phyloP scores from a whole-genome alignment of 2,329 filamentous ascomycete species.

The Aspergillus persii region DNA sequence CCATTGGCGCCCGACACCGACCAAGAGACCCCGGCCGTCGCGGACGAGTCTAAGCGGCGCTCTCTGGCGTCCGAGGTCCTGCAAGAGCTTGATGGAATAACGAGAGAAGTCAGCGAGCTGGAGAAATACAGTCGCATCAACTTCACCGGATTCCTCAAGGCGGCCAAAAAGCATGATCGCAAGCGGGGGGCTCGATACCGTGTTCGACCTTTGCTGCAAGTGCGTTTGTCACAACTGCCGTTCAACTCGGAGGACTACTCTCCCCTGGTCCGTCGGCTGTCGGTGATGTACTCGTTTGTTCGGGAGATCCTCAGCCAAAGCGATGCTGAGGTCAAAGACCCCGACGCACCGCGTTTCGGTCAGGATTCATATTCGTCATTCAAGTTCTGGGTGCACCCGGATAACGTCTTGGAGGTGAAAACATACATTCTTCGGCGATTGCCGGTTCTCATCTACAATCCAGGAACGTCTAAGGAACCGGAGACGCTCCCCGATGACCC shows the following conservation, averaged over 20 bases:
- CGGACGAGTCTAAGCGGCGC: conserved; percentile 44
- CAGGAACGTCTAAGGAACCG: conserved; percentile 75
- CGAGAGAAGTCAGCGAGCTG: conserved; percentile 85
- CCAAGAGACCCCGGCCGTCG: conserved; percentile 31
- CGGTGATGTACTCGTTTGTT: conserved; percentile 93
- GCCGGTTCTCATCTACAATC: conserved; percentile 89
- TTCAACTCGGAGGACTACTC: conserved; percentile 97
- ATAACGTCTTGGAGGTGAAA: conserved; percentile 96
- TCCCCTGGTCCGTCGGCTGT: conserved; percentile 81
- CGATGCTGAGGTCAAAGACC: conserved; percentile 53
- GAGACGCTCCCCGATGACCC: conserved; percentile 78
- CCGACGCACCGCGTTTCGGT: conserved; percentile 47
- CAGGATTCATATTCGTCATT: conserved; percentile 75
- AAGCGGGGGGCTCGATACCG: conserved; percentile 84
- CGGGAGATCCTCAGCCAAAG: conserved; percentile 65
- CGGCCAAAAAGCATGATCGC: conserved; percentile 97
- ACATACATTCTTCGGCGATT: conserved; percentile 88
- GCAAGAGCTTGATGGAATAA: conserved; percentile 79
- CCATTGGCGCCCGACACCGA: conserved; percentile 48
- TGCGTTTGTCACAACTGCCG: conserved; percentile 79
- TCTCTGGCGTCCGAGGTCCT: conserved; percentile 68
- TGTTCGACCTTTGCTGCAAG: conserved; percentile 86
- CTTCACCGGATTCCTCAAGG: conserved; percentile 97
- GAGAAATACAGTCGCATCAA: conserved; percentile 96
- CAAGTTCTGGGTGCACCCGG: conserved; percentile 96